Conservation (phyloP, 1,284 basidiomycete genomes). For the Cutaneotrichosporon cutaneum region DNA sequence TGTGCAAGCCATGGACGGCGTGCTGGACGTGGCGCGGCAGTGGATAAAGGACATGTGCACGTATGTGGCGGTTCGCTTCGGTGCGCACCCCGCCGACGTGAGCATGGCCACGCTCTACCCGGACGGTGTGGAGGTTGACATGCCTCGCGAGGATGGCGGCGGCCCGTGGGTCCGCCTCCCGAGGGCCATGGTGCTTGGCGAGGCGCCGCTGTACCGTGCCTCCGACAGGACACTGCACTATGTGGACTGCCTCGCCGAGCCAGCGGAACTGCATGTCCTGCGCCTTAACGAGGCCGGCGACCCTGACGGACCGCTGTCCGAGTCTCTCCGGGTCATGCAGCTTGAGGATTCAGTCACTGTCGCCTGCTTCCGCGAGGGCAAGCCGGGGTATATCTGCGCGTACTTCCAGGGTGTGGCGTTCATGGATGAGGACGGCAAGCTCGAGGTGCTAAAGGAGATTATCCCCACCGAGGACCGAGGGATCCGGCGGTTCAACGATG, state of each 20-base stretch:
- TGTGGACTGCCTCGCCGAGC: not conserved
- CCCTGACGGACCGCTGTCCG: not conserved
- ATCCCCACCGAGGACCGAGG: not conserved
- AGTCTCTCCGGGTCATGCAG: not conserved
- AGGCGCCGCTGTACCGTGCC: not conserved
- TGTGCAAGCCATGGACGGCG: not conserved
- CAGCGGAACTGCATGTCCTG: not conserved
- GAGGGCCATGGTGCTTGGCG: not conserved
- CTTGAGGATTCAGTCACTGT: not conserved
- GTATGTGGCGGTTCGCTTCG: too few species aligned
- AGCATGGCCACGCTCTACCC: too few species aligned
- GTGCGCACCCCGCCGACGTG: too few species aligned
- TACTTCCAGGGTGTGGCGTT: not conserved
- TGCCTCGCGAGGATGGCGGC: not conserved
- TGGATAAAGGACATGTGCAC: too few species aligned
- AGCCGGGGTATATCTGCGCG: conserved; percentile 1
- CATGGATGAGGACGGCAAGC: not conserved
- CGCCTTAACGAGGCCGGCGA: not conserved
- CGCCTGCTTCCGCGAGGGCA: not conserved
- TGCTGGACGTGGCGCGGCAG: not conserved
- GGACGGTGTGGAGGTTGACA: not conserved
- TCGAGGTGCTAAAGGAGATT: not conserved
- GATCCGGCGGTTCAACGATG: not conserved
- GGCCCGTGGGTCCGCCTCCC: not conserved
- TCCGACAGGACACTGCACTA: not conserved